Conservation (phyloP, 1,139 yeast genomes). For the Taphrina confusa region DNA sequence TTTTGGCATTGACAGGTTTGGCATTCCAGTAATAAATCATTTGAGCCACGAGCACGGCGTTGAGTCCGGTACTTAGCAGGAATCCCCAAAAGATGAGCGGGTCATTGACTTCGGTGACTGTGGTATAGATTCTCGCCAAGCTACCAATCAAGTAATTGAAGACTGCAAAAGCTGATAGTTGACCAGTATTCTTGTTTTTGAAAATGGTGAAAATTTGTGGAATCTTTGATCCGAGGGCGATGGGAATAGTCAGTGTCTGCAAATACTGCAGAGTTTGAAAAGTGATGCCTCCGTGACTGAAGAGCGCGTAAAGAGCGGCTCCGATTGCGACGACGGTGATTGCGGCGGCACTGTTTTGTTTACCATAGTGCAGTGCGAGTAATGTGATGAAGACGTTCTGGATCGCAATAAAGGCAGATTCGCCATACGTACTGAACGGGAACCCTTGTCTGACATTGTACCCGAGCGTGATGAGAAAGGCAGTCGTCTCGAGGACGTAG, state of each 20-base stretch:
- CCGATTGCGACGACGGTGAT: constrained; percentile 42
- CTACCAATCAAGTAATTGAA: constrained; percentile 60
- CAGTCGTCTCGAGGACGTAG: constrained; percentile 48
- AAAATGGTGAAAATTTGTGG: constrained; percentile 59
- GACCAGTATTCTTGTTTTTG: constrained; percentile 56
- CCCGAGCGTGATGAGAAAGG: constrained; percentile 49
- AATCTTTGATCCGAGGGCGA: constrained; percentile 56
- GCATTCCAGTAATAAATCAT: constrained; percentile 46
- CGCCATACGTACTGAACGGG: constrained; percentile 53
- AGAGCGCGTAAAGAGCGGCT: constrained; percentile 38
- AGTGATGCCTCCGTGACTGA: constrained; percentile 39
- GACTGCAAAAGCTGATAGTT: constrained; percentile 57
- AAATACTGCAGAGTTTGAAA: constrained; percentile 46
- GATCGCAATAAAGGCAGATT: constrained; percentile 48
- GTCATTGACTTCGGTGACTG: constrained; percentile 51
- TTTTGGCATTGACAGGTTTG: background rate
- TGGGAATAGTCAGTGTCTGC: constrained; percentile 56
- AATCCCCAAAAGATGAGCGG: constrained; percentile 46
- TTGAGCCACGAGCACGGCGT: constrained; percentile 47
- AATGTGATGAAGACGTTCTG: constrained; percentile 49
- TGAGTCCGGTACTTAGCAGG: constrained; percentile 46
- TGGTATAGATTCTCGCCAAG: constrained; percentile 60
- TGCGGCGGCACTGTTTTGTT: constrained; percentile 24
- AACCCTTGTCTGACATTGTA: constrained; percentile 50
- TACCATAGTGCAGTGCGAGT: constrained; percentile 45